Percentiles rank a stretch among this genome's conserved stretches.
These are phyloP conservation scores for Corylus americana DNA, from an alignment of 306 rosid genomes.

Conservation along the genomic window DNA sequence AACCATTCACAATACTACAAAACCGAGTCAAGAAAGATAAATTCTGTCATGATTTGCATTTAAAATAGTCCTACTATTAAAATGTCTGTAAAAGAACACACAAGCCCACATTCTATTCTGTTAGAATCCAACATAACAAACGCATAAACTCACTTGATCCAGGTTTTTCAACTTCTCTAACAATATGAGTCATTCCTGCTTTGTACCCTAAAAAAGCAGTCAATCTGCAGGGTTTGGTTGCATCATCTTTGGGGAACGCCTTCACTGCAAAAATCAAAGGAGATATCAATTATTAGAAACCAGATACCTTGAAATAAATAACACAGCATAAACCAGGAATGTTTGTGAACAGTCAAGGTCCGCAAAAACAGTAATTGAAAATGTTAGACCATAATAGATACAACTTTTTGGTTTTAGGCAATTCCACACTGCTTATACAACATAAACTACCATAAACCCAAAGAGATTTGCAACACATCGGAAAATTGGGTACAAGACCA, in stretches of 20 bases:
- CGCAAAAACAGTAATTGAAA: neutral
- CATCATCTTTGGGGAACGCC: slow-evolving; percentile 72
- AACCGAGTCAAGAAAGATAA: no score
- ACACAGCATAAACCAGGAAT: neutral
- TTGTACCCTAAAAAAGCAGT: slow-evolving; percentile 83
- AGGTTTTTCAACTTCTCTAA: slow-evolving; percentile 83
- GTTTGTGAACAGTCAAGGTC: neutral
- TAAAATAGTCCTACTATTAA: no score
- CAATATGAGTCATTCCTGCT: slow-evolving; percentile 88
- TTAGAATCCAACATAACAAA: neutral
- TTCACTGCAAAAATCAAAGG: slow-evolving; percentile 51
- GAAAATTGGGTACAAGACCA: neutral
- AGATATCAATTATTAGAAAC: neutral
- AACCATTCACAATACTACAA: no score
- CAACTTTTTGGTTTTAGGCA: neutral
- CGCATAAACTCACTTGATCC: slow-evolving; percentile 67
- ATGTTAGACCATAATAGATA: neutral
- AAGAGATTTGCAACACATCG: neutral
- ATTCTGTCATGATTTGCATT: no score
- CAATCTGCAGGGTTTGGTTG: slow-evolving; percentile 56
- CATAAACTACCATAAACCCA: neutral
- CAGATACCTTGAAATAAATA: neutral
- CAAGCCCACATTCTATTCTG: neutral
- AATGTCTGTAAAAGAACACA: neutral
- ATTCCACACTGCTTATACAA: neutral